These are phyloP conservation scores for Crassisporium funariophilum DNA, from an alignment of 768 basidiomycete species.

Conservation along the genomic window DNA sequence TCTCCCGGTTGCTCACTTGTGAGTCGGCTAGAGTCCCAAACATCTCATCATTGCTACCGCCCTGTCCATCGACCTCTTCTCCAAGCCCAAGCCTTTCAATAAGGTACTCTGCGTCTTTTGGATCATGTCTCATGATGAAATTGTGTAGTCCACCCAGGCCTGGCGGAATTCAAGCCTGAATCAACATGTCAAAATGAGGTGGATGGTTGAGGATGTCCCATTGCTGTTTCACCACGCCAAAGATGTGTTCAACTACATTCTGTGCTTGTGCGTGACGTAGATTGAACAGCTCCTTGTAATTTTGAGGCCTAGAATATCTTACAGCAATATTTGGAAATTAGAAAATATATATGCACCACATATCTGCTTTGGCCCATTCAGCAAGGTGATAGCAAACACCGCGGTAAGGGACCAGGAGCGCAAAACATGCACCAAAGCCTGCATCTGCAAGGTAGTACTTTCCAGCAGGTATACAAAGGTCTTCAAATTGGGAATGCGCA, in stretches of 20 bases:
- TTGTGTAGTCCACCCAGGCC: constrained; percentile 25
- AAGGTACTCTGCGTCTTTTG: constrained; percentile 10
- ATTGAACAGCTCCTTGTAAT: constrained; percentile 43
- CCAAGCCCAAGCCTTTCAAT: constrained; percentile 1
- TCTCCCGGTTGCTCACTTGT: constrained; percentile 9
- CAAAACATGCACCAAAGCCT: constrained; percentile 32
- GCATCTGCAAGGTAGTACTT: constrained; percentile 32
- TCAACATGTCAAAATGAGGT: constrained; percentile 16
- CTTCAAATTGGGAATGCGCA: constrained; percentile 24
- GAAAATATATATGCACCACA: constrained; percentile 13
- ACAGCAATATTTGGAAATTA: constrained; percentile 9
- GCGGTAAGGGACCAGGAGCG: constrained; percentile 38
- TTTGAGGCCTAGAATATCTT: constrained; percentile 28
- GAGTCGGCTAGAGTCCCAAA: constrained; percentile 4
- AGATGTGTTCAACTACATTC: constrained; percentile 42
- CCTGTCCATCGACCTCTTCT: neutral
- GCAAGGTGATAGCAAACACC: constrained; percentile 38
- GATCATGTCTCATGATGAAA: constrained; percentile 21
- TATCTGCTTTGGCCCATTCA: constrained; percentile 31
- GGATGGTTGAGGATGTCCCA: constrained; percentile 20
- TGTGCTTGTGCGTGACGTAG: constrained; percentile 39
- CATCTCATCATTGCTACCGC: neutral
- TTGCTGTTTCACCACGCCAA: constrained; percentile 36
- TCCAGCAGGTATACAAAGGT: constrained; percentile 32
- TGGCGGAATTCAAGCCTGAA: constrained; percentile 23